A percentile compares a stretch with the other conserved stretches of the same genome.
Evolutionary conservation across 108 stramenopile species (phyloP).

Genomic region (Cyclotella choctawhatcheeana): DNA sequence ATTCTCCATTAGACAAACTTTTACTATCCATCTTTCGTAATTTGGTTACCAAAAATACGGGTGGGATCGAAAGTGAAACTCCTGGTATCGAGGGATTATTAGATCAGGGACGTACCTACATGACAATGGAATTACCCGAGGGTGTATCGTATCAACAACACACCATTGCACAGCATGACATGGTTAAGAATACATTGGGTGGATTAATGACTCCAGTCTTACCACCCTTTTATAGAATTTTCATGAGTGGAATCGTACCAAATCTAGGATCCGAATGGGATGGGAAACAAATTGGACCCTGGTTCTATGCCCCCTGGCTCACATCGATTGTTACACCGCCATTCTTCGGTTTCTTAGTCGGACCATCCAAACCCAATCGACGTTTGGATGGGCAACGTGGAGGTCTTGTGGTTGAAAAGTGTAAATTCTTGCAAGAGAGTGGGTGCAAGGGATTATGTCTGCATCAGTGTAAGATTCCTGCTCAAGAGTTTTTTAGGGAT

Average conservation of each 20-base stretch:
- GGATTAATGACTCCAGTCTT: constrained; percentile 89
- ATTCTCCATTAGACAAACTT: constrained; percentile 64
- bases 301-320: constrained; percentile 86
- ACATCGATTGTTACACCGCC: constrained; percentile 90
- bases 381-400: constrained; percentile 83
- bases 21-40: constrained; percentile 77
- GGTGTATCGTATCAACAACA: constrained; percentile 54
- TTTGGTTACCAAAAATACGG: constrained; percentile 67
- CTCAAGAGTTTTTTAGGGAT: constrained; percentile 86
- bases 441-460: constrained; percentile 91
- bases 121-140: constrained; percentile 65
- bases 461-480: constrained; percentile 89
- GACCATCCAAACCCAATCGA: constrained; percentile 81
- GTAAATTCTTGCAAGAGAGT: constrained; percentile 90
- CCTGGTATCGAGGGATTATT: constrained; percentile 77
- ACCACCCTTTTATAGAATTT: constrained; percentile 91
- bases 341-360: constrained; percentile 89
- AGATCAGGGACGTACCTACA: constrained; percentile 81
- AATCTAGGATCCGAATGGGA: constrained; percentile 62
- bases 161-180: constrained; percentile 73
- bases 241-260: constrained; percentile 90
- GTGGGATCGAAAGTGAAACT: constrained; percentile 55
- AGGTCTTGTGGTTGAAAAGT: constrained; percentile 91
- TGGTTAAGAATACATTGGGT: constrained; percentile 77
- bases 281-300: constrained; percentile 80